Conservation (phyloP, 768 basidiomycete species). For the Mycena latifolia region DNA sequence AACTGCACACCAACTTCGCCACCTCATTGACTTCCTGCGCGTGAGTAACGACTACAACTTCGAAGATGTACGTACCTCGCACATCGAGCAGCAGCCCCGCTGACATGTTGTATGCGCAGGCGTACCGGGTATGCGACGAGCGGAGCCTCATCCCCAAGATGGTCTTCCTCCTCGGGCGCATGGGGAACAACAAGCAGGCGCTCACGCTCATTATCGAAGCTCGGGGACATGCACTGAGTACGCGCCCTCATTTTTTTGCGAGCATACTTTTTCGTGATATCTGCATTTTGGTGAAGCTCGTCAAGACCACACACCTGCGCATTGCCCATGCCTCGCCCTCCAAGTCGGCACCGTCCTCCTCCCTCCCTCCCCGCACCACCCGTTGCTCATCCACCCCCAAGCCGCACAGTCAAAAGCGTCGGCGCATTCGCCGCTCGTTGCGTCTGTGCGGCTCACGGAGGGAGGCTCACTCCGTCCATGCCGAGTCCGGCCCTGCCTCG, state of each 20-base stretch:
- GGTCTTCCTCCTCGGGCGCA: constrained; percentile 96
- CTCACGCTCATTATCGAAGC: constrained; percentile 93
- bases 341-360: too few relatives aligned
- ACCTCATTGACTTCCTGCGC: constrained; percentile 92
- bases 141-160: constrained; percentile 93
- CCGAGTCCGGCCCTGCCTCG: too few relatives aligned
- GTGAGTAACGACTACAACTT: constrained; percentile 93
- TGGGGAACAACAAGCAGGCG: constrained; percentile 98
- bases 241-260: constrained; percentile 36
- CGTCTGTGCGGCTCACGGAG: too few relatives aligned
- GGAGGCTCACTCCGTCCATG: too few relatives aligned
- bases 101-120: constrained; percentile 59
- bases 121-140: constrained; percentile 87
- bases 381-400: too few relatives aligned
- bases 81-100: neutral
- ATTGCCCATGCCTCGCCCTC: too few relatives aligned
- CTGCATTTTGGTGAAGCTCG: too few relatives aligned
- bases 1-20: constrained; percentile 92
- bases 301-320: too few relatives aligned
- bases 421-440: too few relatives aligned
- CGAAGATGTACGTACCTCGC: constrained; percentile 67
- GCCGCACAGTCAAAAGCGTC: too few relatives aligned
- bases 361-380: too few relatives aligned
- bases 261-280: neutral
- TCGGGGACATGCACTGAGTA: constrained; percentile 93